These are phyloP conservation scores for Bretziella fagacearum DNA, from an alignment of 2,329 filamentous ascomycete genomes.

Conservation along the genomic window DNA sequence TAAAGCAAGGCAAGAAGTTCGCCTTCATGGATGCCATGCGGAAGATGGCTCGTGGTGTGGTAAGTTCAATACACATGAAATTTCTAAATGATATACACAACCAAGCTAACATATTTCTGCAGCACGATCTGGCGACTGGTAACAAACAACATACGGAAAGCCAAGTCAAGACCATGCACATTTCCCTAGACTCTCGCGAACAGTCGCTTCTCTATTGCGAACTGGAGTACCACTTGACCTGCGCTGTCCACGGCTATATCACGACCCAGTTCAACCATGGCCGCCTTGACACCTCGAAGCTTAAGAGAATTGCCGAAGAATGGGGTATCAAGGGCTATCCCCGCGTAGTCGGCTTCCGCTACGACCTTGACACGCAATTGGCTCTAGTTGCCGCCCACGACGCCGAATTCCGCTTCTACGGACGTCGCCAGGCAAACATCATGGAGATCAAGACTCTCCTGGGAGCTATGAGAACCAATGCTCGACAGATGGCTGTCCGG, in stretches of 20 bases:
- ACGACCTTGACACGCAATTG: slow-evolving; percentile 43
- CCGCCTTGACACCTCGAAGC: slow-evolving; percentile 34
- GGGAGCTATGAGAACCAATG: slow-evolving; percentile 35
- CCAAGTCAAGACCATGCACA: slow-evolving; percentile 22
- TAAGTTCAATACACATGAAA: slow-evolving; percentile 23
- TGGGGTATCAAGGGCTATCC: slow-evolving; percentile 38
- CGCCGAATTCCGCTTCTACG: slow-evolving; percentile 38
- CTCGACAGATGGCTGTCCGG: slow-evolving; percentile 34
- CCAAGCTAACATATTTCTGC: background rate
- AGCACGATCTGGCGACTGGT: slow-evolving; percentile 2
- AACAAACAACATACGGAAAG: background rate
- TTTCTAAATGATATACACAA: too few species aligned
- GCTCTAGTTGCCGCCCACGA: slow-evolving; percentile 34
- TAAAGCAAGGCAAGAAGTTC: slow-evolving; percentile 24
- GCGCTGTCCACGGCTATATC: slow-evolving; percentile 35
- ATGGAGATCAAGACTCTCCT: slow-evolving; percentile 31
- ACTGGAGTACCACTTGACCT: slow-evolving; percentile 37
- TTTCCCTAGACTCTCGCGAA: slow-evolving; percentile 38
- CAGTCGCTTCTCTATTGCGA: slow-evolving; percentile 43
- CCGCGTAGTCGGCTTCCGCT: slow-evolving; percentile 38
- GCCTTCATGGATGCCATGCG: slow-evolving; percentile 31
- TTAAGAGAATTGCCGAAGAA: slow-evolving; percentile 32
- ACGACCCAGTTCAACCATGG: slow-evolving; percentile 36
- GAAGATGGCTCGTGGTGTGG: slow-evolving; percentile 38
- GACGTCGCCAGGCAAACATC: slow-evolving; percentile 27